Percentiles rank a stretch among this genome's conserved stretches.
phyloP scores from a whole-genome alignment of 805 yeast species.

The Yarrowia bubula region DNA sequence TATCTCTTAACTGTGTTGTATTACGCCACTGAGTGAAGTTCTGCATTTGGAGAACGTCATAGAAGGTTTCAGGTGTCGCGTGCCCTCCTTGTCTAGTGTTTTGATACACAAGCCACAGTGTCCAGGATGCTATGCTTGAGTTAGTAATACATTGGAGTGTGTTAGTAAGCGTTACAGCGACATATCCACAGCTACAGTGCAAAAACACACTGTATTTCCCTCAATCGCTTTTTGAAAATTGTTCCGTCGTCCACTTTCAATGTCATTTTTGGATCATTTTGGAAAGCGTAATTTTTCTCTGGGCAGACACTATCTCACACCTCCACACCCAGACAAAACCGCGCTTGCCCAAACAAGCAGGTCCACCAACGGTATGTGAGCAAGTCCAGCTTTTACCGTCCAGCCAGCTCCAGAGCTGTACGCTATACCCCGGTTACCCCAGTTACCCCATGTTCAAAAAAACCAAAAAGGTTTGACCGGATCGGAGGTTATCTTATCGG shows the following conservation, averaged over 20 bases:
- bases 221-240: too few relatives aligned
- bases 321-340: neutral
- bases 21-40: too few relatives aligned
- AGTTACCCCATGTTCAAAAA: neutral
- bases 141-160: too few relatives aligned
- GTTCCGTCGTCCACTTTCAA: neutral
- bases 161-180: too few relatives aligned
- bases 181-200: too few relatives aligned
- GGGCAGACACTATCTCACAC: neutral
- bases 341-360: neutral
- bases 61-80: constrained; percentile 8
- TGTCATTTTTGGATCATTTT: neutral
- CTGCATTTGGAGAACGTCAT: neutral
- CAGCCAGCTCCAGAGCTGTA: neutral
- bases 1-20: neutral
- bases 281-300: neutral
- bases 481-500: constrained; percentile 10
- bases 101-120: constrained; percentile 4
- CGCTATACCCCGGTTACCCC: neutral
- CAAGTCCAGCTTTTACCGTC: too few relatives aligned
- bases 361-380: neutral
- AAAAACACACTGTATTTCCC: too few relatives aligned
- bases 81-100: constrained; percentile 11
- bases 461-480: neutral
- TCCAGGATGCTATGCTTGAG: too few relatives aligned